Evolutionary conservation across 495 filamentous ascomycete species (phyloP).

Genomic region (Xylaria sp.): DNA sequence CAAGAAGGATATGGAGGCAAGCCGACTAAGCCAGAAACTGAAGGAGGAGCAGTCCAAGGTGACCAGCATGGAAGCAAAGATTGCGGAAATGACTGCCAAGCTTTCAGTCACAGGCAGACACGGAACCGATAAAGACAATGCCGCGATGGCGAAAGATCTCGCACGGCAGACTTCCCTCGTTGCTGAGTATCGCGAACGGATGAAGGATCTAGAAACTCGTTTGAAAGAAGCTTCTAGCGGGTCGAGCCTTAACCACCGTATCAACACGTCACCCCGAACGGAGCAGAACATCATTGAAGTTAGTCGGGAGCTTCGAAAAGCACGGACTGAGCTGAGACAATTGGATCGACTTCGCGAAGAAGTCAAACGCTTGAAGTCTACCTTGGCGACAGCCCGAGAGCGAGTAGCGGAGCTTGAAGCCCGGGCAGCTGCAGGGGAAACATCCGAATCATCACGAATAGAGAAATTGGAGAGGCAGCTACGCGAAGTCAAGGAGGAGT

Average conservation of each 20-base stretch:
- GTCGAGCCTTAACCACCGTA: slow-evolving; percentile 33
- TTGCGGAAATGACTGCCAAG: slow-evolving; percentile 66
- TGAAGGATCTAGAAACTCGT: slow-evolving; percentile 63
- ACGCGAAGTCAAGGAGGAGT: slow-evolving; percentile 47
- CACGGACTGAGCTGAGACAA: slow-evolving; percentile 57
- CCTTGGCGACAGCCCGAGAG: slow-evolving; percentile 55
- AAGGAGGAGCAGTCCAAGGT: slow-evolving; percentile 66
- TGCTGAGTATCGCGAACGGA: slow-evolving; percentile 70
- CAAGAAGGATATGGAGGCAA: slow-evolving; percentile 84
- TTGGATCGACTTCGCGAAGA: slow-evolving; percentile 58
- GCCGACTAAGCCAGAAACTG: slow-evolving; percentile 73
- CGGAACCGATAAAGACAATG: slow-evolving; percentile 54
- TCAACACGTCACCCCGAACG: slow-evolving; percentile 49
- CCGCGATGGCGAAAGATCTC: slow-evolving; percentile 63
- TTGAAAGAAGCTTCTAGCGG: slow-evolving; percentile 56
- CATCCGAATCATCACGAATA: slow-evolving; percentile 43
- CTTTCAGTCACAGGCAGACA: slow-evolving; percentile 50
- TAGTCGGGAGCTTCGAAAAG: slow-evolving; percentile 55
- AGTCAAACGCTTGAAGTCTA: slow-evolving; percentile 51
- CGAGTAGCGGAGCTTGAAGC: slow-evolving; percentile 52
- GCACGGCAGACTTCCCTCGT: slow-evolving; percentile 72
- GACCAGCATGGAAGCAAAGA: slow-evolving; percentile 64
- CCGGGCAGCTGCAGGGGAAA: slow-evolving; percentile 52
- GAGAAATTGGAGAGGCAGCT: slow-evolving; percentile 54
- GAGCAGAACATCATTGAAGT: slow-evolving; percentile 54